Evolutionary conservation across 371 early-diverging fungal genomes (phyloP).

Genomic region (Mortierella sp.): DNA sequence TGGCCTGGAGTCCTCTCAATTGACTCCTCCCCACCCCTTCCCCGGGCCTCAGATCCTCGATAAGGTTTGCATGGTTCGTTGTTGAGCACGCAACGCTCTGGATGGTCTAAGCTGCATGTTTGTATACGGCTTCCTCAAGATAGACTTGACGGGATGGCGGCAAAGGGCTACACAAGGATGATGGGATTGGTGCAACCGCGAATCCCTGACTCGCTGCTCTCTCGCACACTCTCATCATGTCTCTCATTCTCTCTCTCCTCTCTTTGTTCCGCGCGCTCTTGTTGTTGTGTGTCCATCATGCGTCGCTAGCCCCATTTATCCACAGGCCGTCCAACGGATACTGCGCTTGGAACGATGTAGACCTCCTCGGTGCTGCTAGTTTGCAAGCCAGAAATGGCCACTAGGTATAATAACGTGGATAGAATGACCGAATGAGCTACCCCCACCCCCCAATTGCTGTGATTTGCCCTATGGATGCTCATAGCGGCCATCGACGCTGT

Average conservation of each 20-base stretch:
- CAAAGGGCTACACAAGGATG: constrained; percentile 5
- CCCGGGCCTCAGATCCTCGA: constrained; percentile 2
- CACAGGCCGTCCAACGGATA: background rate
- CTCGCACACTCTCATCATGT: background rate
- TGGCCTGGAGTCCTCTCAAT: background rate
- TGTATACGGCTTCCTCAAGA: background rate
- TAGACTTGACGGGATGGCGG: constrained; percentile 1
- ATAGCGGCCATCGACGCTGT: background rate
- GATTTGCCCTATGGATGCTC: background rate
- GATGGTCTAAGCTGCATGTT: background rate
- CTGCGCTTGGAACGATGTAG: background rate
- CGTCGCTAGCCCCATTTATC: constrained; percentile 5
- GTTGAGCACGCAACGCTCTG: background rate
- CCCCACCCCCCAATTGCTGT: background rate
- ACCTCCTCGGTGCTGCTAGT: background rate
- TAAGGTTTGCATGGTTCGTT: constrained; percentile 1
- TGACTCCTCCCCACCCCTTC: background rate
- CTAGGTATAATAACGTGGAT: background rate
- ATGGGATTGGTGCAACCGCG: constrained; percentile 8
- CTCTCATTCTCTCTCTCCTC: background rate
- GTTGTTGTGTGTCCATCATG: background rate
- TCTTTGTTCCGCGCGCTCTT: background rate
- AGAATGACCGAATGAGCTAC: no score
- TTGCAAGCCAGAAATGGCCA: background rate
- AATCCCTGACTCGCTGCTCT: background rate